A percentile compares a stretch with the other conserved stretches of the same genome.
phyloP scores from a whole-genome alignment of 140 eudicot genomes.

The Senecio squalidus region DNA sequence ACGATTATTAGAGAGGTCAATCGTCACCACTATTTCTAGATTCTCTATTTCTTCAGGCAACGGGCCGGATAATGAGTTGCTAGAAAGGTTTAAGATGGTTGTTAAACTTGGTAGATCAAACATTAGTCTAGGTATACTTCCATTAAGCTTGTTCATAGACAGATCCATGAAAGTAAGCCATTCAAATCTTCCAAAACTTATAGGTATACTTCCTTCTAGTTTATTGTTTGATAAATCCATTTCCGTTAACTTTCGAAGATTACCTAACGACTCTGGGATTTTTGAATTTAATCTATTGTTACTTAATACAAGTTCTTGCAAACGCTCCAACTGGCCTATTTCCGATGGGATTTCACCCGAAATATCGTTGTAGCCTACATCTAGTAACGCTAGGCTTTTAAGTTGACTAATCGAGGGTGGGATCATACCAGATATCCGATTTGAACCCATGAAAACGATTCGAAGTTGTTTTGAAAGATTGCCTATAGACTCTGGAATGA shows the following conservation, averaged over 20 bases:
- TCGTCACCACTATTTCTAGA: constrained; percentile 29
- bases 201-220: constrained; percentile 46
- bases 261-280: constrained; percentile 51
- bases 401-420: constrained; percentile 57
- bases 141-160: constrained; percentile 52
- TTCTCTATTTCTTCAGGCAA: constrained; percentile 49
- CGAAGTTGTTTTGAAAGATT: constrained; percentile 43
- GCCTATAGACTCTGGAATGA: constrained; percentile 62
- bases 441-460: constrained; percentile 47
- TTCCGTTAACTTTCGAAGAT: constrained; percentile 29
- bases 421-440: constrained; percentile 41
- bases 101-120: constrained; percentile 41
- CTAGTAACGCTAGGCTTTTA: constrained; percentile 36
- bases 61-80: constrained; percentile 41
- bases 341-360: constrained; percentile 44
- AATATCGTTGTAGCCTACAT: constrained; percentile 37
- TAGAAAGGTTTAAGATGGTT: constrained; percentile 44
- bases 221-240: constrained; percentile 52
- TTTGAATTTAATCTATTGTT: constrained; percentile 36
- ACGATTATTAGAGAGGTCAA: constrained; percentile 45
- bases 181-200: constrained; percentile 25
- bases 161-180: constrained; percentile 39
- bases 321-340: constrained; percentile 37
- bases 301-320: constrained; percentile 38
- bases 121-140: constrained; percentile 44